These are phyloP conservation scores for Scutellaria minor DNA, from an alignment of 257 asterid species.

Conservation along the genomic window DNA sequence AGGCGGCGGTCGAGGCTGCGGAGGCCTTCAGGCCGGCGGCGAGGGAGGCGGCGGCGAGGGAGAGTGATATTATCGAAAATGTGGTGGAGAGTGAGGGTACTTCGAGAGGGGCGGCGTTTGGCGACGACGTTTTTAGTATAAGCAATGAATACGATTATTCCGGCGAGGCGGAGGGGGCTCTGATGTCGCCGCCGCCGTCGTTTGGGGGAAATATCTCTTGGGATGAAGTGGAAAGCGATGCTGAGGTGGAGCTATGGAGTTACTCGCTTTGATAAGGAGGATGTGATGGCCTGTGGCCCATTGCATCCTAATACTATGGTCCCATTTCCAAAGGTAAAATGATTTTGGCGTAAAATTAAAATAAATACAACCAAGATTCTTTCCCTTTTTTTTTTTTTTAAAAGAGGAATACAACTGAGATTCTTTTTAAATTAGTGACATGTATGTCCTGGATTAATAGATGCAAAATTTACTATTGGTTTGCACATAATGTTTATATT, in stretches of 20 bases:
- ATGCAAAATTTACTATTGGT: too few species aligned
- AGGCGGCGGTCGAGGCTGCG: slow-evolving; percentile 59
- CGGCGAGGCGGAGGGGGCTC: slow-evolving; percentile 38
- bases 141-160: not conserved
- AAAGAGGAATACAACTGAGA: not conserved
- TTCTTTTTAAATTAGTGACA: not conserved
- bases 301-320: not conserved
- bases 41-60: not conserved
- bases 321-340: not conserved
- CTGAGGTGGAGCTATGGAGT: slow-evolving; percentile 60
- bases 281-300: not conserved
- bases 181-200: slow-evolving; percentile 57
- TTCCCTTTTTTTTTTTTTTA: too few species aligned
- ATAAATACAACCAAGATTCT: too few species aligned
- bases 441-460: too few species aligned
- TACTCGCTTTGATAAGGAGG: slow-evolving; percentile 40
- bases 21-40: slow-evolving; percentile 45
- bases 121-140: not conserved
- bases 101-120: not conserved
- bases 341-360: not conserved
- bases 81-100: not conserved
- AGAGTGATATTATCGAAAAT: not conserved
- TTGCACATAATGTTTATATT: too few species aligned
- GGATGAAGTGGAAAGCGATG: slow-evolving; percentile 48
- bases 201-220: slow-evolving; percentile 30